Evolutionary conservation across 2,329 filamentous ascomycete genomes (phyloP), one percentile per base, ranked within the genome.

Genomic region (Nigrospora osmanthi): DNA sequence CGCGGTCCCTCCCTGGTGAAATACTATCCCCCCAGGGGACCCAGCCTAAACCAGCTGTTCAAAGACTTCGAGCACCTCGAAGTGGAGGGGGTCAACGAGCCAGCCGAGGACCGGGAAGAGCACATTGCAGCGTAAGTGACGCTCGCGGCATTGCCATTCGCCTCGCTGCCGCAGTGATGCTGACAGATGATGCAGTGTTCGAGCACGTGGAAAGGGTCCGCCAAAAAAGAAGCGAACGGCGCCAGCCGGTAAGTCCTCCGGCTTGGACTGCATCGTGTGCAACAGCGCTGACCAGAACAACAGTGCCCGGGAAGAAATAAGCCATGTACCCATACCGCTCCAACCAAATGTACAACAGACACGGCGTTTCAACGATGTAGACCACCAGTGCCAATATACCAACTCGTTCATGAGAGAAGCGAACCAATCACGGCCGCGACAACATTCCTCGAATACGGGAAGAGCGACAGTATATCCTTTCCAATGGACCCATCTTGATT

Each of bases 201-300:
- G 88, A 65, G 67, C 77, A 30, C 83, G 89, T 71, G 90, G 89
- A 54, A 96, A 97, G 74, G 84, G 84, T 45, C 80, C 85, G 38
- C 89, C 91, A 9, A 80, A 94, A 78, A 96, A 95, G 80, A 94
- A 93, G 76, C 83, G 74, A 60, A 81, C 74, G 9, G 36, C 54
- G 5, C 42, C 50, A 33, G 15, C 42, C 48, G 48, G 56, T 59
- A 58, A 38, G 40, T 35, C 11, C 14, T 28, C 33, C 23, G 23
- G 5, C 23, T 28, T 28, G 23, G 23, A 28, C 23, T 10, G 7
- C 9, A 28, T 28, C 5, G 23, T 28, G 23, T 28, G 5, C 23
- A 4, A 28, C 5, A 6, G 10, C 23, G 10, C 23, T 28, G 23
- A 28, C 23, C 23, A 28, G 23, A 28, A 28, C 23, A 28, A 28